Evolutionary conservation across 805 yeast genomes (phyloP).

Genomic region (Candida ficus): DNA sequence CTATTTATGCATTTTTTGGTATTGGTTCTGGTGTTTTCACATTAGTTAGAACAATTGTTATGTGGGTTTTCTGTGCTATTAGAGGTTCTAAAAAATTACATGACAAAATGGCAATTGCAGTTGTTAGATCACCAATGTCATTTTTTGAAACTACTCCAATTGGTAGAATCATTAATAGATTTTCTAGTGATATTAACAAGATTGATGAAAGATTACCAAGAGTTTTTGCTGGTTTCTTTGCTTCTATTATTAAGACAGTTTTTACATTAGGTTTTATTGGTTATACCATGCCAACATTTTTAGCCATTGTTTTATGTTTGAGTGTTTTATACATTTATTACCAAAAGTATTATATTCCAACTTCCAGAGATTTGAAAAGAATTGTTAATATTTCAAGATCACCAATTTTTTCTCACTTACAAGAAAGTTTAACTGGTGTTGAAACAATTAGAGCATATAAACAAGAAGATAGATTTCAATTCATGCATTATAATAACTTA

Average conservation of each 20-base stretch:
- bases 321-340: conserved; percentile 61
- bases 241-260: conserved; percentile 37
- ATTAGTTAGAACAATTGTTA: conserved; percentile 38
- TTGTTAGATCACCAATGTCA: conserved; percentile 56
- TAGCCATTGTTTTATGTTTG: conserved; percentile 36
- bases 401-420: conserved; percentile 78
- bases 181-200: conserved; percentile 55
- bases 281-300: conserved; percentile 48
- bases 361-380: conserved; percentile 77
- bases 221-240: conserved; percentile 43
- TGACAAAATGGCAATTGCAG: conserved; percentile 48
- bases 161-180: conserved; percentile 62
- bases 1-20: conserved; percentile 53
- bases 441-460: conserved; percentile 73
- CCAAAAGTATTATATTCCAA: conserved; percentile 62
- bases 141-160: conserved; percentile 67
- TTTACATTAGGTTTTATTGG: conserved; percentile 51
- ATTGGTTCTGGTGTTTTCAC: conserved; percentile 44
- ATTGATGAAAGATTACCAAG: conserved; percentile 56
- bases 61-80: conserved; percentile 51
- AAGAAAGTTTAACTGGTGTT: conserved; percentile 74
- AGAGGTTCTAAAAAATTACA: conserved; percentile 53
- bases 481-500: conserved; percentile 56
- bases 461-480: conserved; percentile 60
- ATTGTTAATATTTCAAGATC: conserved; percentile 62